phyloP scores from a whole-genome alignment of 31 red algal genomes.

The Pterothamnion heteromorphum region DNA sequence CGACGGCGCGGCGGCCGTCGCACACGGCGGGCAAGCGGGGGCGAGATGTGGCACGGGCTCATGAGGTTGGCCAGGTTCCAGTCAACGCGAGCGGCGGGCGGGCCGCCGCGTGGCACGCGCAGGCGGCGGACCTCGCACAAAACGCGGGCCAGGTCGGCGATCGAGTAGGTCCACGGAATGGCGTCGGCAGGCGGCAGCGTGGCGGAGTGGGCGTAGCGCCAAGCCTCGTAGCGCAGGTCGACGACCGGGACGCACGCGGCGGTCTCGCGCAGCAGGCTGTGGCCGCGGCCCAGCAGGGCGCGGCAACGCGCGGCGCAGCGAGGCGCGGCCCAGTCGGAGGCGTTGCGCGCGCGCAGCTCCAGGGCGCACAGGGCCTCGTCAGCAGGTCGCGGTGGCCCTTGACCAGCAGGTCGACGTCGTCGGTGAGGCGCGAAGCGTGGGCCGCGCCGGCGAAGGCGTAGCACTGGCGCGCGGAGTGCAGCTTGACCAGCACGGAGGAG shows the following conservation, averaged over 20 bases:
- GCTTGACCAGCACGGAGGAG: slow-evolving; percentile 56
- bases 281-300: slow-evolving; percentile 47
- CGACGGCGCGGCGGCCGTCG: no score
- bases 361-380: slow-evolving; percentile 52
- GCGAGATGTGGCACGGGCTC: slow-evolving; percentile 55
- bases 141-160: slow-evolving; percentile 8
- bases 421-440: slow-evolving; percentile 38
- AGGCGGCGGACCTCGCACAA: slow-evolving; percentile 39
- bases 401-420: slow-evolving; percentile 54
- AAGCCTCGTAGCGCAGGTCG: slow-evolving; percentile 52
- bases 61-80: slow-evolving; percentile 54
- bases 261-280: slow-evolving; percentile 49
- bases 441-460: slow-evolving; percentile 51
- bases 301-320: slow-evolving; percentile 48
- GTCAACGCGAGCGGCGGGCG: slow-evolving; percentile 1
- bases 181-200: slow-evolving; percentile 30
- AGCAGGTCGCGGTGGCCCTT: slow-evolving; percentile 51
- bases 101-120: slow-evolving; percentile 38
- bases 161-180: slow-evolving; percentile 49
- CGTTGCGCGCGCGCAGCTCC: slow-evolving; percentile 54
- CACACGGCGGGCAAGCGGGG: no score
- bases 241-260: slow-evolving; percentile 40
- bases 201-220: slow-evolving; percentile 25
- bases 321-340: slow-evolving; percentile 47
- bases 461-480: slow-evolving; percentile 54